Base-by-base conservation (phyloP, 163 green algal genomes). In the Prototheca wickerhamii region DNA sequence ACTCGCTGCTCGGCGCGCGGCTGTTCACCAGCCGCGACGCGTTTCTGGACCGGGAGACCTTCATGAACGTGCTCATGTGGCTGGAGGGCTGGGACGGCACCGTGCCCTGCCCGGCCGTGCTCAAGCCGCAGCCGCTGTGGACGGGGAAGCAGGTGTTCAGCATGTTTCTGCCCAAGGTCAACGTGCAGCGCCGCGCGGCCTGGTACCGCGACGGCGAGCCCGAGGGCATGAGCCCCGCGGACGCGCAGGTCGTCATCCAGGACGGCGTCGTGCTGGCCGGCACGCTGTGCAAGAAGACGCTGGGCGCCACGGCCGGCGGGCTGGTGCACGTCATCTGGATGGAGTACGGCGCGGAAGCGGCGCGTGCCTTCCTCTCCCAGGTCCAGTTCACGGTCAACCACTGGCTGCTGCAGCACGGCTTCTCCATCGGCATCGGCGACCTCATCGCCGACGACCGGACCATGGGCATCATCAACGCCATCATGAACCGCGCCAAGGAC, bases 11-110 rank as follows among this genome's bases (percentile, higher is more conserved):
- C 60, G 91, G 82, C 4, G 89, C 61, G 65, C 80, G 91, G 43
- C 81, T 97, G 40, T 96, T 99, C 72, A 97, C 90, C 30, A 95
- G 94, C 78, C 84, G 93, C 18, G 93, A 99, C 82, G 95, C 87
- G 6, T 98, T 99, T 79, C 95, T 99, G 43, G 76, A 88, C 60
- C 60, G 42, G 15, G 87, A 98, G 54, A 25, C 96, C 28, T 88
- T 98, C 57, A 96, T 96, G 82, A 97, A 97, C 79, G 92, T 96
- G 54, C 76, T 97, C 18, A 94, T 98, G 89, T 94, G 90, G 84
- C 83, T 95, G 58, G 84, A 96, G 70, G 84, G 93, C 69, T 98
- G 91, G 88, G 84, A 98, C 71, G 93, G 93, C 42, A 75, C 75
- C 7, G 75, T 99, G 43, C 92, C 93, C 28, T 82, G 84, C 63